Evolutionary conservation across 192 early-diverging fungal genomes (phyloP).

Genomic region (Coemansia sp.): DNA sequence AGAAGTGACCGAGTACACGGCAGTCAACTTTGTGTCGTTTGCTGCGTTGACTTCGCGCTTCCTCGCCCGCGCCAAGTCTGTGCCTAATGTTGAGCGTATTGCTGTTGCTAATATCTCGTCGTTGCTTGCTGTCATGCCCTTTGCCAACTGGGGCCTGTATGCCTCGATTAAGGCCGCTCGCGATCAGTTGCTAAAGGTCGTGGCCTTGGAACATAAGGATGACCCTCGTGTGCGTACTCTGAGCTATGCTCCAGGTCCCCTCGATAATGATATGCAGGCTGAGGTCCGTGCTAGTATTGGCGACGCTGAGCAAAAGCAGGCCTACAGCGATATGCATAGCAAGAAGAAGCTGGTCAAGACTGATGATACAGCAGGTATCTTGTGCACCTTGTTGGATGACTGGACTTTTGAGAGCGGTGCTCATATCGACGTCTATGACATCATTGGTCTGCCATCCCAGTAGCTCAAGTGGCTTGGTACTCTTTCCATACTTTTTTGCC

Average conservation of each 20-base stretch:
- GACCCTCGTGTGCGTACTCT: constrained; percentile 62
- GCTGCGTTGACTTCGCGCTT: constrained; percentile 53
- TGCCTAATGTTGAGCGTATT: constrained; percentile 17
- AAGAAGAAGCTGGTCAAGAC: constrained; percentile 71
- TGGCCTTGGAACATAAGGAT: constrained; percentile 68
- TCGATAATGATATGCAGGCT: constrained; percentile 84
- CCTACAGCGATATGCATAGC: constrained; percentile 68
- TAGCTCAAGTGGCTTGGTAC: background rate
- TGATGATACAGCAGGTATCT: constrained; percentile 63
- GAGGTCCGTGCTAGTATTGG: constrained; percentile 71
- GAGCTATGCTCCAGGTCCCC: constrained; percentile 87
- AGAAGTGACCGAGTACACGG: constrained; percentile 57
- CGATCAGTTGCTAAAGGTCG: constrained; percentile 70
- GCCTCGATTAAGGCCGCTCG: constrained; percentile 81
- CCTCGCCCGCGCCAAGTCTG: constrained; percentile 16
- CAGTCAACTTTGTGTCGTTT: constrained; percentile 65
- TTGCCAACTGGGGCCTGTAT: constrained; percentile 82
- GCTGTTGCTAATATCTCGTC: constrained; percentile 81
- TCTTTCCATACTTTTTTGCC: background rate
- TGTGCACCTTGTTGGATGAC: constrained; percentile 64
- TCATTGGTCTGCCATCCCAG: constrained; percentile 14
- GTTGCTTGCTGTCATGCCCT: constrained; percentile 71
- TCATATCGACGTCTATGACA: constrained; percentile 74
- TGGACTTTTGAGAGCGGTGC: constrained; percentile 64
- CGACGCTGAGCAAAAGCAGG: constrained; percentile 62